Percentiles rank a stretch among this genome's conserved stretches.
These are phyloP conservation scores for Jatropha curcas DNA, from an alignment of 345 rosid genomes.

Conservation along the genomic window DNA sequence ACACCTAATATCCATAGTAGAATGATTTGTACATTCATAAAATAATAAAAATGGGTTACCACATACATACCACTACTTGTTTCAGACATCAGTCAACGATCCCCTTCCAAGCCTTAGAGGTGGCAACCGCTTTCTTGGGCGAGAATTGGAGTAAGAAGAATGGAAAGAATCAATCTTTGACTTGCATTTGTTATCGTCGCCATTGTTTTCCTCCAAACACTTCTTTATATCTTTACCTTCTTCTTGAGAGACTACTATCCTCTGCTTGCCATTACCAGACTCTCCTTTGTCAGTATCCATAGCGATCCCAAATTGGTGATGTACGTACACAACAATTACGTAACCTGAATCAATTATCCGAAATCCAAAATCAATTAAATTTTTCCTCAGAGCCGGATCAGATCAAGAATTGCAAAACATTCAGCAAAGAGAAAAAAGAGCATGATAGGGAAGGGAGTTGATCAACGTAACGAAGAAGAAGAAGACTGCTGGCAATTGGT, in stretches of 20 bases:
- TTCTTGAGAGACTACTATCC: slow-evolving; percentile 17
- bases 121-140: background rate
- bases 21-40: background rate
- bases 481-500: too few relatives aligned
- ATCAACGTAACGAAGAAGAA: too few relatives aligned
- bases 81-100: slow-evolving; percentile 38
- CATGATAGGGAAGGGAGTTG: background rate
- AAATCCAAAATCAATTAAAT: too few relatives aligned
- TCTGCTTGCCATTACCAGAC: background rate
- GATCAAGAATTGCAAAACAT: background rate
- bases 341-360: background rate
- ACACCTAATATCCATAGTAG: too few relatives aligned
- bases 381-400: background rate
- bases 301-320: background rate
- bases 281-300: slow-evolving; percentile 30
- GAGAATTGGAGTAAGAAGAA: slow-evolving; percentile 21
- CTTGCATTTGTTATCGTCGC: slow-evolving; percentile 42
- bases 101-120: slow-evolving; percentile 28
- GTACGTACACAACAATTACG: too few relatives aligned
- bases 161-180: slow-evolving; percentile 35
- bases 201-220: slow-evolving; percentile 42
- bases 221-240: slow-evolving; percentile 31
- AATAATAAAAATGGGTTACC: slow-evolving; percentile 15
- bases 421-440: background rate
- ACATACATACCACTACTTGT: background rate